Conservation (phyloP, 768 basidiomycete species). For the Amylocystis lapponica region DNA sequence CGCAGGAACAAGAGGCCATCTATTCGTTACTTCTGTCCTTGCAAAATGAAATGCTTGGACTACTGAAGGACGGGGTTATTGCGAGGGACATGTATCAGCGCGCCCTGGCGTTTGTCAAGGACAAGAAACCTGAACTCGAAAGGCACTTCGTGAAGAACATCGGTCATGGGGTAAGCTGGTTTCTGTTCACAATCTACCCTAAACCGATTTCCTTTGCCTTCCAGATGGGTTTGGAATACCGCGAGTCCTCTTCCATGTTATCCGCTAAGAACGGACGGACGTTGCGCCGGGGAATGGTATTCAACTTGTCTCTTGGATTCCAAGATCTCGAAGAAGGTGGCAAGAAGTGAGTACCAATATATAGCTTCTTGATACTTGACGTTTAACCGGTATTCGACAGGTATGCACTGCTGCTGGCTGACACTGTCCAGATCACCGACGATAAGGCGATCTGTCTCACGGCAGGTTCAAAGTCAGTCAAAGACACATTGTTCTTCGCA, state of each 20-base stretch:
- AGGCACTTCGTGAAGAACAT: conserved; percentile 83
- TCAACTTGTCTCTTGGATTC: conserved; percentile 84
- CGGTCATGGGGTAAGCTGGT: conserved; percentile 72
- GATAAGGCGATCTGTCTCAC: conserved; percentile 68
- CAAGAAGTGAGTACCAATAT: conserved; percentile 54
- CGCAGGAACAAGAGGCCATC: conserved; percentile 85
- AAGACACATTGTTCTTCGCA: conserved; percentile 86
- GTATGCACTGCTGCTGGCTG: conserved; percentile 83
- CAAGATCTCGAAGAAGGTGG: conserved; percentile 74
- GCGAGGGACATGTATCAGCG: conserved; percentile 81
- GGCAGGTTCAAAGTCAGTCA: conserved; percentile 75
- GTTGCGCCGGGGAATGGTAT: conserved; percentile 75
- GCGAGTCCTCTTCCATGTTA: conserved; percentile 80
- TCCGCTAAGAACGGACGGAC: conserved; percentile 71
- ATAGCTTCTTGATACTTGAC: not conserved
- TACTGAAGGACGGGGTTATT: conserved; percentile 73
- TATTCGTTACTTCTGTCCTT: conserved; percentile 75
- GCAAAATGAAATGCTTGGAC: conserved; percentile 67
- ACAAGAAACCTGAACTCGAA: conserved; percentile 78
- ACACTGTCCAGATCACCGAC: conserved; percentile 76
- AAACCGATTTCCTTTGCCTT: too few relatives aligned
- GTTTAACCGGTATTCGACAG: conserved; percentile 33
- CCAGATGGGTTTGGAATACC: conserved; percentile 94
- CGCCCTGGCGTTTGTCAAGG: conserved; percentile 61
- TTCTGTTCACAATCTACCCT: not conserved